Evolutionary conservation across 169 alveolate species (phyloP), one percentile per base, ranked within the genome.

Genomic region (Eimeria sp.): DNA sequence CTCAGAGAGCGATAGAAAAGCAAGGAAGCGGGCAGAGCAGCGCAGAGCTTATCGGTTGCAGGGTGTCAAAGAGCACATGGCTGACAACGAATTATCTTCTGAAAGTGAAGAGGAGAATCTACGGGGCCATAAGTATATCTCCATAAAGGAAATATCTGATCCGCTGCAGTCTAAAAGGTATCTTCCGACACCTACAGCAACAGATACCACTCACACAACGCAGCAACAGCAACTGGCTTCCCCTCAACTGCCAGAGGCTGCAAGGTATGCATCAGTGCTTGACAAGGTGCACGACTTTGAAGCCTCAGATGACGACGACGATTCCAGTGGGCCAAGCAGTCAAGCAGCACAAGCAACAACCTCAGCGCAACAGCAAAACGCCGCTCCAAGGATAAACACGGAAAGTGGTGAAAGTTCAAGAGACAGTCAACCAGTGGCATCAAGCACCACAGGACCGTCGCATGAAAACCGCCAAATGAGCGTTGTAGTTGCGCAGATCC

Each of bases 251-350:
- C 27, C 33, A 43, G 6, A n/a, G 33, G 9, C 93, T 40, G 8
- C 62, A 40, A n/a, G 23, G 25, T 85, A 40, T 40, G n/a, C 6
- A 30, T 6, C 23, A 30, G 93, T 43, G 2, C 54, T 85, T 10
- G 93, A 8, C 6, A 30, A 33, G 64, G 66, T 62, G 9, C 66
- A 85, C n/a, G 80, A 85, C 6, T 58, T 6, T 46, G 93, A 85
- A 49, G 43, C 30, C 43, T 85, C 93, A 25, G 93, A 85, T 25
- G 80, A 85, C n/a, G 93, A 85, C 4, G 16, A 9, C 10, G 43
- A 58, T 0, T 4, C 52, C 46, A 11, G 6, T 40, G 56, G 18
- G 49, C 80, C 77, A 40, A 85, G 46, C 62, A 30, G 72, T 11
- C 43, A 60, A 85, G 8, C 58, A 56, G 27, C 77, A 14, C 58